phyloP scores from a whole-genome alignment of 2,329 filamentous ascomycete species.

The Xylariaceae sp. region DNA sequence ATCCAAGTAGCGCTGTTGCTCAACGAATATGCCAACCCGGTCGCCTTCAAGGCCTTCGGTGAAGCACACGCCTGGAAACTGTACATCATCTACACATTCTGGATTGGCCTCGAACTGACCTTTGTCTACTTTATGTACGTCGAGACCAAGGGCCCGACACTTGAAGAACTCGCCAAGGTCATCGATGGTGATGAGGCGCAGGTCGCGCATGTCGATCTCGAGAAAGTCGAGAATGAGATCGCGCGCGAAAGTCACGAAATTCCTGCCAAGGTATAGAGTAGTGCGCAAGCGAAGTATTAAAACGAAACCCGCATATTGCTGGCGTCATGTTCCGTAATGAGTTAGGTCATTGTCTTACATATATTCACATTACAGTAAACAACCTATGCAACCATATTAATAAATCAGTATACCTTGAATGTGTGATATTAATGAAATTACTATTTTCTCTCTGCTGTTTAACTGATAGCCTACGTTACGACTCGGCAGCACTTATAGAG shows the following conservation, averaged over 20 bases:
- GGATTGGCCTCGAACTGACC: slow-evolving; percentile 61
- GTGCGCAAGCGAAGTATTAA: background rate
- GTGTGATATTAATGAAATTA: slow-evolving; percentile 14
- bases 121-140: slow-evolving; percentile 64
- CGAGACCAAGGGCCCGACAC: slow-evolving; percentile 69
- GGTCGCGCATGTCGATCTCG: slow-evolving; percentile 54
- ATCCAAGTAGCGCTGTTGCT: slow-evolving; percentile 62
- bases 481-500: no score
- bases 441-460: no score
- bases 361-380: slow-evolving; percentile 3
- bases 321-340: slow-evolving; percentile 18
- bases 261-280: slow-evolving; percentile 38
- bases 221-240: slow-evolving; percentile 53
- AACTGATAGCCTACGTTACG: no score
- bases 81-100: slow-evolving; percentile 63
- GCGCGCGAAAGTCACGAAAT: slow-evolving; percentile 39
- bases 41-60: slow-evolving; percentile 57
- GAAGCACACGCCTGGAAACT: slow-evolving; percentile 57
- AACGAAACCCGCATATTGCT: slow-evolving; percentile 26
- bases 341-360: background rate
- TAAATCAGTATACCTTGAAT: no score
- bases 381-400: background rate
- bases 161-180: slow-evolving; percentile 71
- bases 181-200: slow-evolving; percentile 67
- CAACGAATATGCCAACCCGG: slow-evolving; percentile 61